Conservation (phyloP, 352 stramenopile species). For the Pythium phragmitis region DNA sequence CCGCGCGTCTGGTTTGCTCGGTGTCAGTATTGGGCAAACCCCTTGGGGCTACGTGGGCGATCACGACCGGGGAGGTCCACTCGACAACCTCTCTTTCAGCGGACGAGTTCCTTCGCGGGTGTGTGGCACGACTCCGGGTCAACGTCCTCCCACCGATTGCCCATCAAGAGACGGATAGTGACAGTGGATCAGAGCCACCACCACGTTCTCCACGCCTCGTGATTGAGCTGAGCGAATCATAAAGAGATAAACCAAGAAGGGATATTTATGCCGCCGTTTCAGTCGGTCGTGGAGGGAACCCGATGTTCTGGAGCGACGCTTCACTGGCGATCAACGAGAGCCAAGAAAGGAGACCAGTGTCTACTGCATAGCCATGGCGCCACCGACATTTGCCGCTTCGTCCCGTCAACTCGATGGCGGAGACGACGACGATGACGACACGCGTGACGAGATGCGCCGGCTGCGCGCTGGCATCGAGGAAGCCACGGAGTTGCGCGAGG, state of each 20-base stretch:
- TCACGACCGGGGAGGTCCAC: slow-evolving; percentile 3
- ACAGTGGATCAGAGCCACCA: not conserved
- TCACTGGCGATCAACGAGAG: not conserved
- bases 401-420: slow-evolving; percentile 1
- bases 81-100: not conserved
- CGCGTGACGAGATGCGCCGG: slow-evolving; percentile 35
- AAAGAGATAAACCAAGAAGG: too few relatives aligned
- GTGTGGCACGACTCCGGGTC: not conserved
- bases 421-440: slow-evolving; percentile 49
- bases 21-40: slow-evolving; percentile 9
- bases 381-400: not conserved
- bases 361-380: not conserved
- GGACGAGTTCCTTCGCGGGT: not conserved
- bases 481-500: slow-evolving; percentile 50
- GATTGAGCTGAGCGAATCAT: not conserved
- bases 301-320: not conserved
- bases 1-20: slow-evolving; percentile 6
- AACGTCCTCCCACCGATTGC: not conserved
- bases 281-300: not conserved
- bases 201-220: not conserved
- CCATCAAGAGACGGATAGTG: not conserved
- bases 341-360: not conserved
- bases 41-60: slow-evolving; percentile 3
- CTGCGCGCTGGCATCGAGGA: slow-evolving; percentile 56
- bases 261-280: slow-evolving; percentile 9